Evolutionary conservation across 2,329 filamentous ascomycete species (phyloP).

Genomic region (Apiospora phragmitis): DNA sequence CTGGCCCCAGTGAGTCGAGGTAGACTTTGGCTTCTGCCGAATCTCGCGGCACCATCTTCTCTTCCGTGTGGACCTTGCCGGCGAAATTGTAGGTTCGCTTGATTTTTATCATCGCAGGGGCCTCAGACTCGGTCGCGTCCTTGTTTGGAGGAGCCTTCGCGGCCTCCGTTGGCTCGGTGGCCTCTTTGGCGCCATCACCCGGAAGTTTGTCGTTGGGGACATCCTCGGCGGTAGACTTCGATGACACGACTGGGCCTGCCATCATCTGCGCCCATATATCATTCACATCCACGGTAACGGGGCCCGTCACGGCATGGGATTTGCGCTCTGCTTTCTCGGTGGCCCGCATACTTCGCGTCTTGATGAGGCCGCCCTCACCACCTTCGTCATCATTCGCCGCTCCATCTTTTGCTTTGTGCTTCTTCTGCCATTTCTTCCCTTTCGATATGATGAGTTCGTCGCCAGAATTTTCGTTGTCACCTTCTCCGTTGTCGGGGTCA

Average conservation of each 20-base stretch:
- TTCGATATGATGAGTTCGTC: conserved; percentile 69
- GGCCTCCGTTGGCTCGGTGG: conserved; percentile 15
- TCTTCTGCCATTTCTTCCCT: conserved; percentile 55
- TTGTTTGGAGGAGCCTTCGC: conserved; percentile 14
- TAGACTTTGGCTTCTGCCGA: conserved; percentile 68
- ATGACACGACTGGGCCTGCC: conserved; percentile 39
- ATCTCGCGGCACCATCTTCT: conserved; percentile 65
- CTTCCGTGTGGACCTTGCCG: conserved; percentile 69
- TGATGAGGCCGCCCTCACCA: conserved; percentile 65
- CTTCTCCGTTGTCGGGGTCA: conserved; percentile 40
- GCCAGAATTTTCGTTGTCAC: conserved; percentile 67
- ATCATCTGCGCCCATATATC: conserved; percentile 70
- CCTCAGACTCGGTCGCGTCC: conserved; percentile 21
- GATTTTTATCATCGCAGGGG: conserved; percentile 56
- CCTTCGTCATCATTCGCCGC: conserved; percentile 55
- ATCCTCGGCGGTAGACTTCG: conserved; percentile 20
- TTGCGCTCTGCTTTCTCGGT: conserved; percentile 63
- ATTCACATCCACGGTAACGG: conserved; percentile 71
- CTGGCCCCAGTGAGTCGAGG: conserved; percentile 49
- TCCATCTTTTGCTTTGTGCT: conserved; percentile 43
- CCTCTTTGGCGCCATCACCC: neutral
- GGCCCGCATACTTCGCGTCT: conserved; percentile 70
- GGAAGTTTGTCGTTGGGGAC: neutral
- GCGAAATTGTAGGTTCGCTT: conserved; percentile 76
- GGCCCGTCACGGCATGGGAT: conserved; percentile 51